Evolutionary conservation across 129 eudicot species (phyloP).

Genomic region (Arctium lappa): DNA sequence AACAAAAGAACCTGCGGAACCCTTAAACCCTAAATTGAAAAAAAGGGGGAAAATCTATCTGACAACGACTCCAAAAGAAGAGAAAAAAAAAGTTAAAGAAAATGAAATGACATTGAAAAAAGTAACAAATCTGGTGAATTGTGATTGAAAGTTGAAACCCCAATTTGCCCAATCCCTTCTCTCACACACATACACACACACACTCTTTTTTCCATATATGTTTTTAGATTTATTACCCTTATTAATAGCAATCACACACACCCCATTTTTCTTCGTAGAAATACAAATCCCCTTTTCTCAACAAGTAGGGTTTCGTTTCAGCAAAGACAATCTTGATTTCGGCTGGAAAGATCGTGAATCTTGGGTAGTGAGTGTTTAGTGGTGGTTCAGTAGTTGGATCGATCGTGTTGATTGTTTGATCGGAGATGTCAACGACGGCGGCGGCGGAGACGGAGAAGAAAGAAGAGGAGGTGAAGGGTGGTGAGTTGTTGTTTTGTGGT

Average conservation of each 20-base stretch:
- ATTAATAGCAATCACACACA: conserved; percentile 21
- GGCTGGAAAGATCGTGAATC: conserved; percentile 21
- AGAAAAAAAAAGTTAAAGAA: conserved; percentile 4
- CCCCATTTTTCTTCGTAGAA: conserved; percentile 6
- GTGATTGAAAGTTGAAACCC: conserved; percentile 14
- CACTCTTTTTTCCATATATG: background rate
- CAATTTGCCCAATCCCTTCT: conserved; percentile 11
- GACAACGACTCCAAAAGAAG: conserved; percentile 37
- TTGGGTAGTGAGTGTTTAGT: background rate
- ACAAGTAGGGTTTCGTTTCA: conserved; percentile 36
- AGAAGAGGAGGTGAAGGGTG: conserved; percentile 52
- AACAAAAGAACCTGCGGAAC: conserved; percentile 22
- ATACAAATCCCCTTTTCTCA: background rate
- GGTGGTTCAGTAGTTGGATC: background rate
- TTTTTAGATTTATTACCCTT: background rate
- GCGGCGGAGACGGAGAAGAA: conserved; percentile 43
- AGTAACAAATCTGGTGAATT: conserved; percentile 12
- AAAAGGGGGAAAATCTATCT: conserved; percentile 31
- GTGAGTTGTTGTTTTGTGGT: conserved; percentile 87
- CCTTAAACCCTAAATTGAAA: conserved; percentile 28
- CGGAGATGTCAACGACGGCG: conserved; percentile 48
- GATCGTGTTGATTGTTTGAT: conserved; percentile 3
- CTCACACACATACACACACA: background rate
- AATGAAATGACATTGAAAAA: conserved; percentile 4
- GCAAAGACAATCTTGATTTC: conserved; percentile 3